Evolutionary conservation across 139 green algal species (phyloP), one percentile per base, ranked within the genome.

Genomic region (Chlorella sp.): DNA sequence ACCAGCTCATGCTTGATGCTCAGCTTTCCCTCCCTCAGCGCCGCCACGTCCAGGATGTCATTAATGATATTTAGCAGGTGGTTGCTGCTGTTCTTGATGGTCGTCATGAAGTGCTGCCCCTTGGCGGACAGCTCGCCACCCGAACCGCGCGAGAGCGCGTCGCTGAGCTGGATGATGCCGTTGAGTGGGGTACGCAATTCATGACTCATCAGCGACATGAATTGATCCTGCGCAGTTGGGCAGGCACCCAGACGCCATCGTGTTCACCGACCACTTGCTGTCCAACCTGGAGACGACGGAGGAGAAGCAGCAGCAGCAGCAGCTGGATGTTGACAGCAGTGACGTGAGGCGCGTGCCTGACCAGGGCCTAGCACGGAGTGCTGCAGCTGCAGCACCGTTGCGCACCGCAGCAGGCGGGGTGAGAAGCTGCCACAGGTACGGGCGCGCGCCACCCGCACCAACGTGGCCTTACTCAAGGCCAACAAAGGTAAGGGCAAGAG

Each of bases 161-260:
- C 83, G 22, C 49, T 71, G 42, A 89, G 76, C 51, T 86, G 86
- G 32, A 94, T 93, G 75, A 94, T 92, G 49, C 89, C 89, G 77
- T 94, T 94, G 35, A 94, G 84, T 27, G 89, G 89, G 34, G 89
- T 94, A 32, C 89, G 85, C 73, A 94, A 79, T 79, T 94, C 89
- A 74, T 94, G 89, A 1, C 55, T 82, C 82, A 94, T 91, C 23
- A 88, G 62, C 3, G 81, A 82, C 66, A 94, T 83, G 76, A 94
- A 94, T 71, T 86, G 74, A 70, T 90, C 86, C 80, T 90, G 89
- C 64, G 42, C 42, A 55, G 17, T 17, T 26, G 42, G 10, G 17
- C 42, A 55, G 17, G 10, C 42, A 10, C 10, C 42, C 42, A 55
- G 42, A 17, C 42, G 42, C 17, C 42, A 55, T n/a, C n/a, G n/a